phyloP scores from a whole-genome alignment of 495 filamentous ascomycete genomes.

The Penicillium psychrofluorescens region DNA sequence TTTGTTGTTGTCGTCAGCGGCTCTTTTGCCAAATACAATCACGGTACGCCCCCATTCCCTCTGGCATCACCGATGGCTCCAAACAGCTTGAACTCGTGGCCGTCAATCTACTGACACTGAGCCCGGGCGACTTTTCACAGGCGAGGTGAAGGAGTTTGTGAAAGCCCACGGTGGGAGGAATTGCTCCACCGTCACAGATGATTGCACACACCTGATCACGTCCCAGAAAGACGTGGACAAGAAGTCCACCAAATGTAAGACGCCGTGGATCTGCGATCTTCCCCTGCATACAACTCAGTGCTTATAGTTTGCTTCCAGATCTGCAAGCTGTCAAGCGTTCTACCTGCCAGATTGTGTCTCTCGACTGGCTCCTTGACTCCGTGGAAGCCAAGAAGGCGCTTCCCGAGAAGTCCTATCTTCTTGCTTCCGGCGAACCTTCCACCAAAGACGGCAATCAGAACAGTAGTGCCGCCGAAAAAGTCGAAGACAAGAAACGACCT shows the following conservation, averaged over 20 bases:
- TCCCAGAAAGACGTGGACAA: slow-evolving; percentile 47
- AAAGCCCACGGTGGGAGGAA: slow-evolving; percentile 43
- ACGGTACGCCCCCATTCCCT: slow-evolving; percentile 29
- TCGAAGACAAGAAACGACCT: slow-evolving; percentile 5
- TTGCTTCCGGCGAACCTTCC: slow-evolving; percentile 2
- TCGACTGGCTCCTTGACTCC: slow-evolving; percentile 57
- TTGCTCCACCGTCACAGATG: slow-evolving; percentile 32
- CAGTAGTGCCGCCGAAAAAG: slow-evolving; percentile 9
- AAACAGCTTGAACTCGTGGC: neutral
- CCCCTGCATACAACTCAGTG: too few relatives aligned
- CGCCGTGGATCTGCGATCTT: too few relatives aligned
- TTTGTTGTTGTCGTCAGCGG: slow-evolving; percentile 54
- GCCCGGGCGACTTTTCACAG: slow-evolving; percentile 10
- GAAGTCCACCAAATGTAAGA: slow-evolving; percentile 30
- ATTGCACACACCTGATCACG: slow-evolving; percentile 55
- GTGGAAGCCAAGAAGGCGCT: slow-evolving; percentile 32
- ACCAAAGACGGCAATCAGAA: slow-evolving; percentile 6
- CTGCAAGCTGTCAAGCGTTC: slow-evolving; percentile 36
- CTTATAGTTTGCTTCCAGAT: slow-evolving; percentile 25
- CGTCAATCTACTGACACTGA: slow-evolving; percentile 23
- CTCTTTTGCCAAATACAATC: slow-evolving; percentile 46
- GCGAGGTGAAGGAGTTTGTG: slow-evolving; percentile 30
- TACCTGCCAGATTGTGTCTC: slow-evolving; percentile 48
- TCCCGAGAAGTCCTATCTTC: slow-evolving; percentile 31
- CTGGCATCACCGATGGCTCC: neutral